phyloP scores from a whole-genome alignment of 345 rosid species.

The Diplotaxis tenuifolia region DNA sequence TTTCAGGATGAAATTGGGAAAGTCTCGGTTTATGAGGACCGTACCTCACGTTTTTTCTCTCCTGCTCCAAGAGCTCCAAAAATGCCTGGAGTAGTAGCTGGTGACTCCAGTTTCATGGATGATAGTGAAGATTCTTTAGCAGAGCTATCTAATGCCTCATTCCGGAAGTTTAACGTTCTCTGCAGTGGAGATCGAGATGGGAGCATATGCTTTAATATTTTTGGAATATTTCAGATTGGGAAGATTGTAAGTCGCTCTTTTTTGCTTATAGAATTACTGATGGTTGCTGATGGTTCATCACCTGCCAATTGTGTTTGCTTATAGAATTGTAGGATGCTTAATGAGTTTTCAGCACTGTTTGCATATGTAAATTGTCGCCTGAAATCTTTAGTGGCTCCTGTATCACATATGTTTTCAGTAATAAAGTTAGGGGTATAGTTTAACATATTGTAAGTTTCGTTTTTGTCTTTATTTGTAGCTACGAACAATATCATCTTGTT shows the following conservation, averaged over 20 bases:
- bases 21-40: conserved; percentile 61
- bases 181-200: conserved; percentile 91
- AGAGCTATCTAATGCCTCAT: conserved; percentile 73
- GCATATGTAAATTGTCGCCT: neutral
- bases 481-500: neutral
- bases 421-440: neutral
- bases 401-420: neutral
- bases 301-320: neutral
- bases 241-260: conserved; percentile 68
- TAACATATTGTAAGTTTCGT: neutral
- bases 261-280: too few relatives aligned
- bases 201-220: conserved; percentile 75
- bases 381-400: neutral
- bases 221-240: conserved; percentile 91
- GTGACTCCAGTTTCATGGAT: conserved; percentile 79
- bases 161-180: conserved; percentile 79
- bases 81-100: conserved; percentile 74
- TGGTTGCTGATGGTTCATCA: conserved; percentile 10
- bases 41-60: conserved; percentile 85
- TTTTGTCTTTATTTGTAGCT: neutral
- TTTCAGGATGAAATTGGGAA: conserved; percentile 50
- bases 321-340: neutral
- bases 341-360: neutral
- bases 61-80: conserved; percentile 85
- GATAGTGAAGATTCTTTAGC: conserved; percentile 77